Conservation (phyloP, 73 alveolate species). For the Uronychia setigera region DNA sequence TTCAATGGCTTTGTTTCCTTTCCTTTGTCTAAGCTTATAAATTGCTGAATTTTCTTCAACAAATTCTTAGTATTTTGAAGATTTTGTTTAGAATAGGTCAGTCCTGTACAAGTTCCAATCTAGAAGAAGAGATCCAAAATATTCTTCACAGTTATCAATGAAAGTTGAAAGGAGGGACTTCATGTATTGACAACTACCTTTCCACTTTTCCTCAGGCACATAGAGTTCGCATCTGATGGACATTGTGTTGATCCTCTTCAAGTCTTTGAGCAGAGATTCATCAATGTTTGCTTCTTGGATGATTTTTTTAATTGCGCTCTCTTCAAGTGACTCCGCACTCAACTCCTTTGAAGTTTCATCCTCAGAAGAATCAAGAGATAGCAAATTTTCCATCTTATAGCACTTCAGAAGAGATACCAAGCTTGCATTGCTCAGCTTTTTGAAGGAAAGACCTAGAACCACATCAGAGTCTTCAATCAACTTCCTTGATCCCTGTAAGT, state of each 20-base stretch:
- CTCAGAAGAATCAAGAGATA: neutral
- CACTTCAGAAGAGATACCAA: slow-evolving; percentile 65
- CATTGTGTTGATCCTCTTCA: slow-evolving; percentile 35
- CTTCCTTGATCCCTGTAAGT: slow-evolving; percentile 4
- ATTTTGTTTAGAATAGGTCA: slow-evolving; percentile 18
- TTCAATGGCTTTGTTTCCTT: slow-evolving; percentile 1
- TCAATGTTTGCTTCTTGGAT: neutral
- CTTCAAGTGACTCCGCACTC: neutral
- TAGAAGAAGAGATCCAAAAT: slow-evolving; percentile 19
- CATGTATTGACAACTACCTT: slow-evolving; percentile 18
- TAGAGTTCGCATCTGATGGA: slow-evolving; percentile 72
- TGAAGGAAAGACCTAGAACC: slow-evolving; percentile 55
- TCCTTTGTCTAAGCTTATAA: neutral
- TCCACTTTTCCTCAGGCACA: slow-evolving; percentile 72
- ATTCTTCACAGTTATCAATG: slow-evolving; percentile 57
- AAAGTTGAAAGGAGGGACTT: slow-evolving; percentile 52
- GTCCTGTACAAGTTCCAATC: slow-evolving; percentile 52
- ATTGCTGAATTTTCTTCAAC: neutral
- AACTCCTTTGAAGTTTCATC: slow-evolving; percentile 14
- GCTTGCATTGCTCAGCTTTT: slow-evolving; percentile 52
- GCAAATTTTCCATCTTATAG: slow-evolving; percentile 15
- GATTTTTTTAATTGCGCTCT: neutral
- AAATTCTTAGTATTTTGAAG: neutral
- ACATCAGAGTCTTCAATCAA: slow-evolving; percentile 56
- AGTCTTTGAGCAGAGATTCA: slow-evolving; percentile 11